Evolutionary conservation across 768 basidiomycete genomes (phyloP).

Genomic region (Boletus sensibilis): DNA sequence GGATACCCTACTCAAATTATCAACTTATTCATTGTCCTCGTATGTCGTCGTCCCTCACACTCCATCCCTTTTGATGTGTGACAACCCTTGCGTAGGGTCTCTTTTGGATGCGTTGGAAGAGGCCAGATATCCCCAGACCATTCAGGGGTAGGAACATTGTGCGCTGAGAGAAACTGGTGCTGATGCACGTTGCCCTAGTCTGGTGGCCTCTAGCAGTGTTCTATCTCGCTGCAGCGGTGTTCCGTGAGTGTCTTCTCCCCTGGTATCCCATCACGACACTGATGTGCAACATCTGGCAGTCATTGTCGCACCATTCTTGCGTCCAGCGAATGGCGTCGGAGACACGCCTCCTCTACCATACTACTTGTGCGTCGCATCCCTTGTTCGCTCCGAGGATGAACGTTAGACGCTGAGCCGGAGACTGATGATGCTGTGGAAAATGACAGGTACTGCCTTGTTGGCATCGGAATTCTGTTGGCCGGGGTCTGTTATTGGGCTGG

Average conservation of each 20-base stretch:
- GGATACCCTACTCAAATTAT: conserved; percentile 50
- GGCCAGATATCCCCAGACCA: conserved; percentile 47
- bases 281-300: conserved; percentile 31
- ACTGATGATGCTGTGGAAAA: neutral
- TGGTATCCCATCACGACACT: too few species aligned
- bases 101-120: conserved; percentile 54
- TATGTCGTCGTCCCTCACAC: conserved; percentile 31
- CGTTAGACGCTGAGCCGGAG: conserved; percentile 31
- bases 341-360: conserved; percentile 63
- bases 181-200: conserved; percentile 31
- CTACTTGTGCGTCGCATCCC: conserved; percentile 39
- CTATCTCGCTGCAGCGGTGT: conserved; percentile 49
- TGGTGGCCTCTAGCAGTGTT: conserved; percentile 57
- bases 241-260: conserved; percentile 54
- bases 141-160: conserved; percentile 43
- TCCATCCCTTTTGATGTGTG: conserved; percentile 21
- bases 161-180: neutral
- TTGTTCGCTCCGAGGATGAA: conserved; percentile 27
- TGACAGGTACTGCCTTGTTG: conserved; percentile 51
- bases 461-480: conserved; percentile 45
- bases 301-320: conserved; percentile 54
- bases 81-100: conserved; percentile 40
- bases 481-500: conserved; percentile 55
- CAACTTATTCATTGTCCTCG: conserved; percentile 51
- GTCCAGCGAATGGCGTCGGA: conserved; percentile 51